These are phyloP conservation scores for Platanthera zijinensis DNA, from an alignment of 106 monocot genomes.

Conservation along the genomic window DNA sequence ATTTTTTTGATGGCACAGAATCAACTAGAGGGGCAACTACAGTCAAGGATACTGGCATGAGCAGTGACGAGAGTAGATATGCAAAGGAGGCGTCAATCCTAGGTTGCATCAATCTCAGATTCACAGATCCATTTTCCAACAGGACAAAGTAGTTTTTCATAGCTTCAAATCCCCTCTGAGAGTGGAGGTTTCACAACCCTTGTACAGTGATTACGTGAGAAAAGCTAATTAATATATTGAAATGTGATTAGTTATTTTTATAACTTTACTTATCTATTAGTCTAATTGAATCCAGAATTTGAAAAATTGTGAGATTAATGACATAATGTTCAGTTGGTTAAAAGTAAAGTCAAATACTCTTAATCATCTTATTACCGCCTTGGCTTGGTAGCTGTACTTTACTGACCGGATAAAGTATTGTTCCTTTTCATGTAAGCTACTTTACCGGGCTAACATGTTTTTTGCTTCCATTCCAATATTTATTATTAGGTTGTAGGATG, in stretches of 20 bases:
- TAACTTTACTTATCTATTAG: background rate
- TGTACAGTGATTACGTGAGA: background rate
- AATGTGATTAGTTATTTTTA: background rate
- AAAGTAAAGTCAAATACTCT: background rate
- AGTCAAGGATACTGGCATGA: too few relatives aligned
- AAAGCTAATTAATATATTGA: background rate
- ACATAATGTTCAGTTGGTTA: background rate
- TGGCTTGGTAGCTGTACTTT: background rate
- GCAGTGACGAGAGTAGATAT: too few relatives aligned
- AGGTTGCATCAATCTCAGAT: too few relatives aligned
- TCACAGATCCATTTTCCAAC: background rate
- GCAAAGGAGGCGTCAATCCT: too few relatives aligned
- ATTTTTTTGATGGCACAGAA: too few relatives aligned
- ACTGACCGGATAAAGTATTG: background rate
- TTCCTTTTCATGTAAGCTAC: background rate
- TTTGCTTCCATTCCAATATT: background rate
- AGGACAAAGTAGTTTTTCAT: background rate
- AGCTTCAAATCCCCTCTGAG: background rate
- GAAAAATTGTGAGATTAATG: background rate
- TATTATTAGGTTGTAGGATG: background rate
- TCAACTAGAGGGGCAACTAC: too few relatives aligned
- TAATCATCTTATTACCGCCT: background rate
- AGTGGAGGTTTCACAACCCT: background rate
- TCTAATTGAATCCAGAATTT: background rate
- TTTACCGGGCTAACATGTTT: background rate